phyloP scores from a whole-genome alignment of 2,329 filamentous ascomycete species.

The Cercospora nicotianae region DNA sequence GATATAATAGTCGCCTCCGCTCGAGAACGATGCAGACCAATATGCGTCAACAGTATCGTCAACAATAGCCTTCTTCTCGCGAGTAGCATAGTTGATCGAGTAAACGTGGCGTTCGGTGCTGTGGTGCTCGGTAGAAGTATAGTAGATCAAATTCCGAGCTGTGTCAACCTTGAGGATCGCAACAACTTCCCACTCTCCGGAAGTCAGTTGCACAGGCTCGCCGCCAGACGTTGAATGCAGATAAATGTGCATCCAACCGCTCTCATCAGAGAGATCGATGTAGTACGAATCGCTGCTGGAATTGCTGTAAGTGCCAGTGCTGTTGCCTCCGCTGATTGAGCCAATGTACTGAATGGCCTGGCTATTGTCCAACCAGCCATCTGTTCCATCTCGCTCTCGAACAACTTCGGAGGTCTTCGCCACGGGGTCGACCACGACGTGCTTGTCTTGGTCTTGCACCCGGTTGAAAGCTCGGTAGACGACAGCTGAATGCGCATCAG shows the following conservation, averaged over 20 bases:
- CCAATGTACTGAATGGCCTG: constrained; percentile 59
- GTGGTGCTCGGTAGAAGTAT: constrained; percentile 64
- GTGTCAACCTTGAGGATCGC: constrained; percentile 61
- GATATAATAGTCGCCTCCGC: constrained; percentile 63
- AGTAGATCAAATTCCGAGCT: constrained; percentile 60
- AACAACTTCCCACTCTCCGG: constrained; percentile 66
- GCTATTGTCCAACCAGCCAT: constrained; percentile 64
- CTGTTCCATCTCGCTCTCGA: constrained; percentile 58
- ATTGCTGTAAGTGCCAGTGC: constrained; percentile 33
- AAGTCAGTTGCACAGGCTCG: constrained; percentile 49
- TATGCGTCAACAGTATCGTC: constrained; percentile 59
- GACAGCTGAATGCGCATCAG: constrained; percentile 59
- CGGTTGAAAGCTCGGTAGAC: constrained; percentile 68
- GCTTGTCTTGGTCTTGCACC: constrained; percentile 64
- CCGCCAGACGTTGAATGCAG: constrained; percentile 58
- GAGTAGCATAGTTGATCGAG: constrained; percentile 60
- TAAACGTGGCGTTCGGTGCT: constrained; percentile 68
- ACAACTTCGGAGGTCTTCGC: constrained; percentile 49
- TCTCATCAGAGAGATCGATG: constrained; percentile 65
- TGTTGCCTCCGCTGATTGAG: constrained; percentile 38
- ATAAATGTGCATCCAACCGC: constrained; percentile 67
- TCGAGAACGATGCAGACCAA: constrained; percentile 67
- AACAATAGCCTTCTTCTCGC: constrained; percentile 59
- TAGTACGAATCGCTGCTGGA: constrained; percentile 52
- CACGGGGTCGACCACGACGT: constrained; percentile 59